These are phyloP conservation scores for Dendryphion nanum DNA, from an alignment of 2,329 filamentous ascomycete species.

Conservation along the genomic window DNA sequence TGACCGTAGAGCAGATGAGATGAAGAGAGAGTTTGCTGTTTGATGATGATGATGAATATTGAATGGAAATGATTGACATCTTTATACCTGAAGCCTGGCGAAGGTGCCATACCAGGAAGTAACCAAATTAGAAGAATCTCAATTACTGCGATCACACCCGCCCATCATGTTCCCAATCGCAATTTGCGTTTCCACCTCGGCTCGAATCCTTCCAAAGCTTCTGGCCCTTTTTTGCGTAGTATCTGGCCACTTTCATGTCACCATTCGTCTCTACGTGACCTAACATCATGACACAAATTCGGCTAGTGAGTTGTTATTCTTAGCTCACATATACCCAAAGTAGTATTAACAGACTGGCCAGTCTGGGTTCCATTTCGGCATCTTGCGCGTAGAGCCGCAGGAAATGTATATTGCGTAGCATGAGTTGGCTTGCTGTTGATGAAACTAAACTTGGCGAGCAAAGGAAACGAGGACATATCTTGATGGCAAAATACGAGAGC, in stretches of 20 bases:
- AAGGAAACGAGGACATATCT: too few species aligned
- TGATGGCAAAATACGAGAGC: slow-evolving; percentile 17
- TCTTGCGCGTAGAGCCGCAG: slow-evolving; percentile 17
- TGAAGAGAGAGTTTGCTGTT: slow-evolving; percentile 17
- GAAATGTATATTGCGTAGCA: slow-evolving; percentile 21
- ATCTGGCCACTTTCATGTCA: slow-evolving; percentile 14
- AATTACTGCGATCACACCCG: too few species aligned
- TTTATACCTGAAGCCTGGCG: slow-evolving; percentile 23
- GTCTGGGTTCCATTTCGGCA: slow-evolving; percentile 11
- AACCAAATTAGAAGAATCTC: too few species aligned
- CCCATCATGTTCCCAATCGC: too few species aligned
- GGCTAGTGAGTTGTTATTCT: slow-evolving; percentile 21
- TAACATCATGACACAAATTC: slow-evolving; percentile 12
- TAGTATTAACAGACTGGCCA: slow-evolving; percentile 20
- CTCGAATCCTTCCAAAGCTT: slow-evolving; percentile 10
- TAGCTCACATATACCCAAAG: slow-evolving; percentile 18
- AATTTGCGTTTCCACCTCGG: slow-evolving; percentile 7
- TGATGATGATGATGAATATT: slow-evolving; percentile 22
- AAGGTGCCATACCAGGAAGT: too few species aligned
- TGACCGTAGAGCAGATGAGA: slow-evolving; percentile 13
- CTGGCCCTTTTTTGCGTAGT: too few species aligned
- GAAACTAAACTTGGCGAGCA: slow-evolving; percentile 9
- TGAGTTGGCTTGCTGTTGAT: slow-evolving; percentile 9
- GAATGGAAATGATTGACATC: slow-evolving; percentile 8
- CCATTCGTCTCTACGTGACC: slow-evolving; percentile 12